phyloP scores from a whole-genome alignment of 106 monocot species.

The Vanilla planifolia region DNA sequence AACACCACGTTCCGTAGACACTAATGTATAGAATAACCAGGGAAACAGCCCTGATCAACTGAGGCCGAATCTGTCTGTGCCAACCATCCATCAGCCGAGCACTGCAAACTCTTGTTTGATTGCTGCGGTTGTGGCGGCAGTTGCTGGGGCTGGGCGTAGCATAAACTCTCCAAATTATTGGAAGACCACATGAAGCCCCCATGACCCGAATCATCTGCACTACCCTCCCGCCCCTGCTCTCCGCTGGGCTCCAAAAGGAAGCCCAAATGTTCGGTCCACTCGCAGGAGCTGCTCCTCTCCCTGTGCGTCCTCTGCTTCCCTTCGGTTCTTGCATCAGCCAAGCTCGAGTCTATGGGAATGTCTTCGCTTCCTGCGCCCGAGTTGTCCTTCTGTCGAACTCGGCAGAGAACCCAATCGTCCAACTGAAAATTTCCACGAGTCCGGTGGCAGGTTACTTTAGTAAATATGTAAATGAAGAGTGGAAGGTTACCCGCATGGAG shows the following conservation, averaged over 20 bases:
- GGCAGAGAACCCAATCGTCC: constrained; percentile 10
- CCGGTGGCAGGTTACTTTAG: not conserved
- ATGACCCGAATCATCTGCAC: not conserved
- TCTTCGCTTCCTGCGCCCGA: not conserved
- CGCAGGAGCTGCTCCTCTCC: not conserved
- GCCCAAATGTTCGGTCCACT: not conserved
- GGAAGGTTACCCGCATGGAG: constrained; percentile 1
- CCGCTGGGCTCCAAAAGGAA: not conserved
- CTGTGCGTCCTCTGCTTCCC: not conserved
- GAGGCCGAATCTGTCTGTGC: not conserved
- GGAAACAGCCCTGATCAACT: not conserved
- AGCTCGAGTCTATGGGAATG: not conserved
- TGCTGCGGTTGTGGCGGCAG: not conserved
- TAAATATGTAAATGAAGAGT: too few species aligned
- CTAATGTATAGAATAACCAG: not conserved
- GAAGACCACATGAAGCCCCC: constrained; percentile 6
- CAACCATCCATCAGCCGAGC: not conserved
- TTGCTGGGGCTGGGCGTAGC: not conserved
- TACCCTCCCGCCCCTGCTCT: not conserved
- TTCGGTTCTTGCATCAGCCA: not conserved
- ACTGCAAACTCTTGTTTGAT: not conserved
- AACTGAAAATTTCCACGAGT: not conserved
- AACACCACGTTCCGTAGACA: too few species aligned
- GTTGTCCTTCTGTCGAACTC: constrained; percentile 8
- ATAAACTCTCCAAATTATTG: not conserved